Base-by-base conservation (phyloP, 371 early-diverging fungal genomes). In the Mortierella sp. region DNA sequence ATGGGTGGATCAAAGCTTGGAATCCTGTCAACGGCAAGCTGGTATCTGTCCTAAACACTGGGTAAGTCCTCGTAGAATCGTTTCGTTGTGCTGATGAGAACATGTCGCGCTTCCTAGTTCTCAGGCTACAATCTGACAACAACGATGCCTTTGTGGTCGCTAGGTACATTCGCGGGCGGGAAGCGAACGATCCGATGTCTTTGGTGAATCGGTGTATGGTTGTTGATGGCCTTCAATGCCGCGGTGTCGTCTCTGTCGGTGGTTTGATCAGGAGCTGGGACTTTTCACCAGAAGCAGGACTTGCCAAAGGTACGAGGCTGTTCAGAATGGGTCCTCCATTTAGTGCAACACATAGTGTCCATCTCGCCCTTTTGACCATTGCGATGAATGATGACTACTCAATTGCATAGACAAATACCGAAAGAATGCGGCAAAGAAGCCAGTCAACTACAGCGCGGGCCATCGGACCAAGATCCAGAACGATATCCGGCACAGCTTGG, bases 1-100 rank as follows among this genome's bases (percentile, higher is more conserved):
- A 86, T 44, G 86, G 86, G 24, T 79, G 76, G 77, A 82, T 75
- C 19, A 86, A 82, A 54, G 75, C 77, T 28, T 86, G 86, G 86
- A 86, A 86, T 61, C 79, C 86, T 14, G 79, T 86, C 37, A 86
- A 86, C 40, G 82, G 86, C 21, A 24, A 76, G 31, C 54, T 77
- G n/a, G 57, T 86, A 11, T 71, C 79, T 51, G 72, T 82, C 2
- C 55, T 86, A 48, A 79, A 77, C 46, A 78, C 59, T 54, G 79
- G 82, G 86, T 86, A 79, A 69, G 79, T 13, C 50, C 13, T 26
- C n/a, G 11, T 5, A 40, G 43, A 11, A 34, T 21, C 21, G 6
- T 50, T 46, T 16, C 0, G 14, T 1, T 28, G 14, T 26, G n/a
- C 26, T 9, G 19, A n/a, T 28, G 3, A 16, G 28, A 3, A 67